Evolutionary conservation across 306 rosid genomes (phyloP).

Genomic region (Lotus japonicus): DNA sequence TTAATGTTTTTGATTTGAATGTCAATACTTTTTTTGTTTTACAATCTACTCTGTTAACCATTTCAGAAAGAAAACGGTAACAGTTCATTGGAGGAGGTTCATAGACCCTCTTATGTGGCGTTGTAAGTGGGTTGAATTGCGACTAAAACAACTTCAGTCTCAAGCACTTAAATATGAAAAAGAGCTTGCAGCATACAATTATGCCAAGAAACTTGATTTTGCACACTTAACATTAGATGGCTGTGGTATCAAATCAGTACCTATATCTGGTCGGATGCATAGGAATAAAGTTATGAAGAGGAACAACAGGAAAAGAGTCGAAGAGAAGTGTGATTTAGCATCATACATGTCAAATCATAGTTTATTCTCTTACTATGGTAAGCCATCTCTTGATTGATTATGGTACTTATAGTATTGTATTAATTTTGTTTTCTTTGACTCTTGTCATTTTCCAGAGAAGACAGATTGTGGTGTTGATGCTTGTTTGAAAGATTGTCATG

Average conservation of each 20-base stretch:
- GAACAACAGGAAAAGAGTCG: constrained; percentile 62
- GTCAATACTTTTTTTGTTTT: not conserved
- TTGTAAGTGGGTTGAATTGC: constrained; percentile 75
- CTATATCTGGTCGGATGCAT: constrained; percentile 35
- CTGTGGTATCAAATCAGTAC: constrained; percentile 40
- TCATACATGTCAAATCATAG: constrained; percentile 52
- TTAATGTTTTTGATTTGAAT: not conserved
- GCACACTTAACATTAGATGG: constrained; percentile 33
- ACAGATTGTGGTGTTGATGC: not conserved
- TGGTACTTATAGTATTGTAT: not conserved
- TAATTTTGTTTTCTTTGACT: not conserved
- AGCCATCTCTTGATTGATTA: constrained; percentile 5
- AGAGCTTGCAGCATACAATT: constrained; percentile 42
- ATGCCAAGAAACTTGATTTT: constrained; percentile 31
- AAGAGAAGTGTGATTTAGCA: constrained; percentile 41
- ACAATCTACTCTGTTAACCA: constrained; percentile 11
- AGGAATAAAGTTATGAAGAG: constrained; percentile 54
- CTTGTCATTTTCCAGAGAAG: constrained; percentile 26
- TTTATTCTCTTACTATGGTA: constrained; percentile 66
- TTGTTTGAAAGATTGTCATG: not conserved
- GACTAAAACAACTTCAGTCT: constrained; percentile 50
- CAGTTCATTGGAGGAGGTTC: constrained; percentile 66
- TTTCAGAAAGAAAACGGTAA: constrained; percentile 56
- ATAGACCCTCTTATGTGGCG: constrained; percentile 63
- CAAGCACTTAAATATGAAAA: constrained; percentile 47